phyloP scores from a whole-genome alignment of 208 protist genomes.

The Crithidia sp. region DNA sequence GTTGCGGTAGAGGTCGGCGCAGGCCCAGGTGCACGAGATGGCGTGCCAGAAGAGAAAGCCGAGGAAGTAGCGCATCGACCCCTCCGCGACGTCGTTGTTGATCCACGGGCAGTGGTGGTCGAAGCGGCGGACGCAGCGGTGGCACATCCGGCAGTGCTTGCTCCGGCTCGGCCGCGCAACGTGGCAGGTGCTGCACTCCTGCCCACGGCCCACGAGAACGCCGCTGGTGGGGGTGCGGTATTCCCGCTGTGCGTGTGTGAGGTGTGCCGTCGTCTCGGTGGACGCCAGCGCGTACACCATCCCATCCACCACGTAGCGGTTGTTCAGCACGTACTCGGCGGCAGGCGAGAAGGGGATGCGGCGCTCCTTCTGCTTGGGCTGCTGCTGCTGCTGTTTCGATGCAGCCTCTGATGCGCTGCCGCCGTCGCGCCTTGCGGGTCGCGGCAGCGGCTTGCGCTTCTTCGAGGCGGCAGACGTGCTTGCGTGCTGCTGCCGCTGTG shows the following conservation, averaged over 20 bases:
- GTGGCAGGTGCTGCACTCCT: conserved; percentile 72
- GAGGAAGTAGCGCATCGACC: conserved; percentile 92
- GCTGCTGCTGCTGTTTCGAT: neutral
- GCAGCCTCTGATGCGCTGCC: neutral
- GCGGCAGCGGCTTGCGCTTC: neutral
- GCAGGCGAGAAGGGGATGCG: conserved; percentile 39
- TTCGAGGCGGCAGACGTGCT: neutral
- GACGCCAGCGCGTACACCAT: conserved; percentile 64
- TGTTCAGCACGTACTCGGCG: conserved; percentile 67
- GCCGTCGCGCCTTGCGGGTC: neutral
- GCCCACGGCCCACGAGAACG: conserved; percentile 32
- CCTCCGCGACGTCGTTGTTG: conserved; percentile 96
- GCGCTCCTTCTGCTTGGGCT: neutral
- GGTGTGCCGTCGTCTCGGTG: conserved; percentile 18
- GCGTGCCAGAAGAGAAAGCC: conserved; percentile 89
- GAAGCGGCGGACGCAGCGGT: conserved; percentile 93
- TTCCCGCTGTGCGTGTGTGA: conserved; percentile 10
- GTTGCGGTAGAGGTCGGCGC: conserved; percentile 57
- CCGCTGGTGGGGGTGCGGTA: conserved; percentile 16
- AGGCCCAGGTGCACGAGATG: conserved; percentile 85
- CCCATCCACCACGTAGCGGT: conserved; percentile 77
- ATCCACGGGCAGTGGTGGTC: conserved; percentile 98
- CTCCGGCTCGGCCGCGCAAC: conserved; percentile 88
- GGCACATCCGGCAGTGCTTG: conserved; percentile 94
- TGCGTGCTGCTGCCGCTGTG: conserved; percentile 29